Percentiles rank a stretch among this genome's conserved stretches.
Conservation (phyloP, 257 asterid species). For the Catharanthus roseus region DNA sequence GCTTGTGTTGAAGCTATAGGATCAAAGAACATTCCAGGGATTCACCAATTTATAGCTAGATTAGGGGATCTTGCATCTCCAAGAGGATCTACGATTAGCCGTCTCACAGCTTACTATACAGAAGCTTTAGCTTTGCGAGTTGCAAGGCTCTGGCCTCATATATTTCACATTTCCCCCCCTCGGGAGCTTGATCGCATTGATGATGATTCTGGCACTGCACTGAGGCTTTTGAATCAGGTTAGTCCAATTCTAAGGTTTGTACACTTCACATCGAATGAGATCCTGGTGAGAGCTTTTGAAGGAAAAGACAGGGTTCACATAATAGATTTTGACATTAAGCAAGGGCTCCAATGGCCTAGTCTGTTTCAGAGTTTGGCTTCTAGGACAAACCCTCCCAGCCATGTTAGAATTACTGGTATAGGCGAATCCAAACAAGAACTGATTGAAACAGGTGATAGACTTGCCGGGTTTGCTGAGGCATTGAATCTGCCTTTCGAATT, state of each 20-base stretch:
- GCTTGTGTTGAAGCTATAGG: conserved; percentile 72
- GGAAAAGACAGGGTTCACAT: conserved; percentile 82
- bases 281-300: conserved; percentile 65
- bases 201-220: conserved; percentile 45
- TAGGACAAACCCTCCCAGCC: conserved; percentile 64
- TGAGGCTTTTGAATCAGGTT: conserved; percentile 66
- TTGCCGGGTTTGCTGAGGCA: conserved; percentile 69
- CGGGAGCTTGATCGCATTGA: conserved; percentile 61
- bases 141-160: conserved; percentile 69
- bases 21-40: conserved; percentile 44
- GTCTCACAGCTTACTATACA: conserved; percentile 75
- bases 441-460: conserved; percentile 69
- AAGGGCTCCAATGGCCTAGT: conserved; percentile 95
- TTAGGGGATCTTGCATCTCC: conserved; percentile 96
- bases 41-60: conserved; percentile 61
- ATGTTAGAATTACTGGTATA: conserved; percentile 78
- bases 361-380: conserved; percentile 83
- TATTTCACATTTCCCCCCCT: conserved; percentile 59
- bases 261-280: conserved; percentile 88
- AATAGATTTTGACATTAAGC: conserved; percentile 85
- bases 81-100: conserved; percentile 62
- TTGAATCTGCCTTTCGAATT: conserved; percentile 65
- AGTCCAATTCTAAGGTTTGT: conserved; percentile 78
- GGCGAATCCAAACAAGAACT: conserved; percentile 92
- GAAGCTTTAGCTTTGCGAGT: conserved; percentile 79